Evolutionary conservation across 2,329 filamentous ascomycete genomes (phyloP).

Genomic region (Trichoderma atroviride): DNA sequence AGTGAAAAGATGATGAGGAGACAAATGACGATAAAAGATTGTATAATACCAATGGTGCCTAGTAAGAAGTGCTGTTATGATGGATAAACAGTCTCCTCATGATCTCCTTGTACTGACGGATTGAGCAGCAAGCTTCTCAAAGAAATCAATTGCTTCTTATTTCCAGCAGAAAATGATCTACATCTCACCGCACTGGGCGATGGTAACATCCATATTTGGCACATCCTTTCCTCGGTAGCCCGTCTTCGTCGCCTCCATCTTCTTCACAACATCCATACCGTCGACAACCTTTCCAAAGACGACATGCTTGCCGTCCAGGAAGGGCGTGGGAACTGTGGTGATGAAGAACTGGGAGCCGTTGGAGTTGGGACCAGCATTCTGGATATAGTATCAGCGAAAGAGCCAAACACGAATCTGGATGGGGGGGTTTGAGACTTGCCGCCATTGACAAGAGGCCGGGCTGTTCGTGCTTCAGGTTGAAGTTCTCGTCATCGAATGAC

Average conservation of each 20-base stretch:
- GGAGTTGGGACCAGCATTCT: slow-evolving; percentile 90
- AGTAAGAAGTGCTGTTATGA: background rate
- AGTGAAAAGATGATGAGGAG: background rate
- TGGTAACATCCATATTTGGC: slow-evolving; percentile 80
- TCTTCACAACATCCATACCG: slow-evolving; percentile 86
- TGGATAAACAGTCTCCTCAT: background rate
- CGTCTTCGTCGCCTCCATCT: slow-evolving; percentile 90
- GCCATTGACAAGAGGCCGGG: slow-evolving; percentile 91
- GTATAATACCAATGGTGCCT: background rate
- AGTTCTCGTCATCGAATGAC: slow-evolving; percentile 90
- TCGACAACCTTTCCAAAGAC: slow-evolving; percentile 91
- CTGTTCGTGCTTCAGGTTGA: slow-evolving; percentile 74
- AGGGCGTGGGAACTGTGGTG: slow-evolving; percentile 83
- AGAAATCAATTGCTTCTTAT: background rate
- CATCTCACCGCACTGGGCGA: slow-evolving; percentile 94
- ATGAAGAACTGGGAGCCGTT: slow-evolving; percentile 99
- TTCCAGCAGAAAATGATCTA: slow-evolving; percentile 42
- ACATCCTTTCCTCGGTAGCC: slow-evolving; percentile 73
- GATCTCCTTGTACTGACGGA: background rate
- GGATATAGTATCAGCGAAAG: background rate
- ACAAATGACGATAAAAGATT: background rate
- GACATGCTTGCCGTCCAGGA: slow-evolving; percentile 90
- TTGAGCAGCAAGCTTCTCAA: background rate
- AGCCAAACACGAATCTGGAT: background rate
- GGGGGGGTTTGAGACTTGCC: slow-evolving; percentile 55